Percentiles rank a stretch among this genome's conserved stretches.
phyloP scores from a whole-genome alignment of 1,284 basidiomycete genomes.

The Ustilago shanxiensis region DNA sequence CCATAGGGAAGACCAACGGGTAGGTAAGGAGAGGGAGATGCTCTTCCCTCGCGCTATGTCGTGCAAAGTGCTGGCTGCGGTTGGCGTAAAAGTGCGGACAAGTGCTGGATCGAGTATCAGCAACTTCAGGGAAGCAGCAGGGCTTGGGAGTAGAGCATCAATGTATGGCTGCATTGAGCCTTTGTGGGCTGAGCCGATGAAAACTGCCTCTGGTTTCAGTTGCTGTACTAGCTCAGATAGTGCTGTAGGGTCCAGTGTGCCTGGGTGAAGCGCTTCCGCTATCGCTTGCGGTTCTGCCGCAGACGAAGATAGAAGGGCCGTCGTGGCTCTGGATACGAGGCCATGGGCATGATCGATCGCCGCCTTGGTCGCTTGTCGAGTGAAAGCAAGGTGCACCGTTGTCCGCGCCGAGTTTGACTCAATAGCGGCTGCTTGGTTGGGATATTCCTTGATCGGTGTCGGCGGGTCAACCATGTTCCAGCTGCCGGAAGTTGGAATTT shows the following conservation, averaged over 20 bases:
- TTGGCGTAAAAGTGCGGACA: conserved; percentile 14
- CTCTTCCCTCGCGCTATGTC: conserved; percentile 5
- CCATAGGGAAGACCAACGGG: conserved; percentile 22
- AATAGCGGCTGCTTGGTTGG: background rate
- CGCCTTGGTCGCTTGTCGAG: conserved; percentile 5
- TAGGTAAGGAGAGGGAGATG: conserved; percentile 22
- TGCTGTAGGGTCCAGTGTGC: conserved; percentile 9
- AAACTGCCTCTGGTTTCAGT: conserved; percentile 20
- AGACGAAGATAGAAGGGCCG: background rate
- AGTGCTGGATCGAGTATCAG: conserved; percentile 28
- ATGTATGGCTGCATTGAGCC: conserved; percentile 2
- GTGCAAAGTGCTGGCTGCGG: conserved; percentile 20
- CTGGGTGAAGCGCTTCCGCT: conserved; percentile 12
- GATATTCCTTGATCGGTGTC: conserved; percentile 20
- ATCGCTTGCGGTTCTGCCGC: background rate
- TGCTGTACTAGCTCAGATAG: conserved; percentile 4
- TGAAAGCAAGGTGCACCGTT: conserved; percentile 24
- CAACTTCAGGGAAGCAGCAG: background rate
- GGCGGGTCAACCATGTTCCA: conserved; percentile 38
- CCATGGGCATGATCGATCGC: conserved; percentile 13
- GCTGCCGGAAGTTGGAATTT: conserved; percentile 32
- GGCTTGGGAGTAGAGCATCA: conserved; percentile 7
- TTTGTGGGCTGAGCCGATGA: conserved; percentile 25
- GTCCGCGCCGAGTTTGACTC: background rate
- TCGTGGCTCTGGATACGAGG: conserved; percentile 11